phyloP scores from a whole-genome alignment of 2,329 filamentous ascomycete genomes.

The Cladorrhinum sp. region DNA sequence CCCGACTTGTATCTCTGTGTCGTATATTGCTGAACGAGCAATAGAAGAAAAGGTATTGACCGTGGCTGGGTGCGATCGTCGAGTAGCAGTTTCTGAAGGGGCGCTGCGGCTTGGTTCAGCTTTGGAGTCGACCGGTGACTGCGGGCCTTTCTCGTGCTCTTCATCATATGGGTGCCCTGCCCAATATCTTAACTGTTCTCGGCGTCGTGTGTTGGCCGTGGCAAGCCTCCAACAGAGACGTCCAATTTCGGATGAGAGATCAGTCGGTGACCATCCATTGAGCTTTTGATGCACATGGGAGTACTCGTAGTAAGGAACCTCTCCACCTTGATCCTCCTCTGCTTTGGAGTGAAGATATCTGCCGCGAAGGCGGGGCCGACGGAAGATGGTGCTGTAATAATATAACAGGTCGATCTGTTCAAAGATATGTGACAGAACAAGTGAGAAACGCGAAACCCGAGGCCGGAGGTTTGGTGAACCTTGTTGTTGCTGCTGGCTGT shows the following conservation, averaged over 20 bases:
- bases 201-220: not conserved
- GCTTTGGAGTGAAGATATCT: not conserved
- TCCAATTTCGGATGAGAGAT: not conserved
- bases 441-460: not conserved
- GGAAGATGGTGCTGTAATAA: not conserved
- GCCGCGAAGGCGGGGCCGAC: not conserved
- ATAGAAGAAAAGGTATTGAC: not conserved
- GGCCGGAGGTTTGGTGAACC: not conserved
- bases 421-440: not conserved
- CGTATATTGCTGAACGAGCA: not conserved
- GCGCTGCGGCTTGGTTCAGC: not conserved
- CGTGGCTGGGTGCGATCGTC: not conserved
- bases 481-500: not conserved
- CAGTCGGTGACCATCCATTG: not conserved
- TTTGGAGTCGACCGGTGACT: not conserved
- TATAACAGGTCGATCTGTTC: not conserved
- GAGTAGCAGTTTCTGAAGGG: not conserved
- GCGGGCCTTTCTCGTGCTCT: not conserved
- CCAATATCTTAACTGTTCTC: slow-evolving; percentile 12
- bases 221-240: not conserved
- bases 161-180: not conserved
- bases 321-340: not conserved
- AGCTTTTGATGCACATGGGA: not conserved
- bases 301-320: not conserved
- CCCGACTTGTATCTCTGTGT: not conserved